Evolutionary conservation across 2,329 filamentous ascomycete genomes (phyloP), one percentile per base, ranked within the genome.

Genomic region (Sclerotinia minor): DNA sequence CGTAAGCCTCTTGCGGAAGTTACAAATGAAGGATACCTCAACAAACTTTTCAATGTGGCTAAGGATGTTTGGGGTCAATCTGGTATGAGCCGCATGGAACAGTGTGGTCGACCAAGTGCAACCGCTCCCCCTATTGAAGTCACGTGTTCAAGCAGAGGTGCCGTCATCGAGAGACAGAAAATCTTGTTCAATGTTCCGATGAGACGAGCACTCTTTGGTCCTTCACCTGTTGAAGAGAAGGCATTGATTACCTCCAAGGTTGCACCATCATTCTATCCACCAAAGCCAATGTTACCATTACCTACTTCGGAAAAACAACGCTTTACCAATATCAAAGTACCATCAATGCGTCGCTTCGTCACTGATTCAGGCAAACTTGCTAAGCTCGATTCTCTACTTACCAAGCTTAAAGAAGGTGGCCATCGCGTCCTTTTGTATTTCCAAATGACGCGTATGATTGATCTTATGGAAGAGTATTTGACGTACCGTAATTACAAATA

Each of bases 361-460:
- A 98, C 94, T 1, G 95, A 98, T 79, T 97, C 93, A 65, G 95
- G 95, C 76, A 99, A 99, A 81, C 86, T 99, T 69, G 94, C 93
- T 58, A 92, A 93, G 77, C 83, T 99, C 63, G 95, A 99, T 77
- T 84, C 92, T 72, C 83, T 99, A 24, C 85, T 99, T 19, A 91
- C 91, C 77, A 86, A 93, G 78, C 88, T 99, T 75, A 99, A 98
- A 84, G 90, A 92, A 70, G 92, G 91, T 71, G 91, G 91, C 47
- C 95, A 99, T 75, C 93, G 95, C 76, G 95, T 99, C 29, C 83
- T 99, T 65, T 83, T 99, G 26, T 99, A 99, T 84, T 99, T 99
- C 91, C 95, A 99, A 83, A 99, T 99, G 95, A 99, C 95, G 5
- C 91, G 92, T 77, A 99, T 99, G 95, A 98, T 99, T 77, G 94